Evolutionary conservation across 2,329 filamentous ascomycete genomes (phyloP).

Genomic region (Colletotrichum sp.): DNA sequence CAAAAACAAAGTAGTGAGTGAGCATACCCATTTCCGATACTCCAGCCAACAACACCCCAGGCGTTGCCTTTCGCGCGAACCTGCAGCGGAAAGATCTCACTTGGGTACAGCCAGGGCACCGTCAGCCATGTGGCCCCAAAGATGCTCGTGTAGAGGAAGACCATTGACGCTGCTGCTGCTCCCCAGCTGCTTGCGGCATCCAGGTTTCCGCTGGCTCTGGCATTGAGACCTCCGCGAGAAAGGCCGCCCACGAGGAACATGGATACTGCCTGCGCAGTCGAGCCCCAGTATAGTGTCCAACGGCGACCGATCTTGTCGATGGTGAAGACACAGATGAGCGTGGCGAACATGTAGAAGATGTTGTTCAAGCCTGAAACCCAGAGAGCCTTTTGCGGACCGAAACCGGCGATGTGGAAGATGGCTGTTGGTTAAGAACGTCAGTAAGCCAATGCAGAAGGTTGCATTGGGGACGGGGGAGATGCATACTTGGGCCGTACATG

Average conservation of each 20-base stretch:
- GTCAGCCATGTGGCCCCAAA: not conserved
- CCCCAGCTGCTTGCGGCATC: not conserved
- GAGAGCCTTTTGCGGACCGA: not conserved
- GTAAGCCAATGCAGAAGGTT: too few species aligned
- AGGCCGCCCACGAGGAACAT: not conserved
- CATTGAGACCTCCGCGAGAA: fast-evolving
- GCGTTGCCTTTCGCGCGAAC: not conserved
- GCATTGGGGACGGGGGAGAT: too few species aligned
- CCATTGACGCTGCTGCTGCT: not conserved
- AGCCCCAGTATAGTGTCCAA: not conserved
- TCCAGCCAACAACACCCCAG: not conserved
- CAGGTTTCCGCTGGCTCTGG: not conserved
- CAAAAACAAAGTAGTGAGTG: fast-evolving
- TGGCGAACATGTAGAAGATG: not conserved
- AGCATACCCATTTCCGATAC: not conserved
- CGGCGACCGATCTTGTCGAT: not conserved
- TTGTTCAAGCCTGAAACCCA: not conserved
- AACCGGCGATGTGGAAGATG: not conserved
- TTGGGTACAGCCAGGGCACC: not conserved
- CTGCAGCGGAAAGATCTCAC: not conserved
- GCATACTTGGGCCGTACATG: not conserved
- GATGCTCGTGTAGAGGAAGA: not conserved
- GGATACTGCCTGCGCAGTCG: not conserved
- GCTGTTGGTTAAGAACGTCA: too few species aligned
- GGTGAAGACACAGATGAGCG: not conserved